Conservation (phyloP, 2,329 filamentous ascomycete genomes). For the Hymenoscyphus occultus region DNA sequence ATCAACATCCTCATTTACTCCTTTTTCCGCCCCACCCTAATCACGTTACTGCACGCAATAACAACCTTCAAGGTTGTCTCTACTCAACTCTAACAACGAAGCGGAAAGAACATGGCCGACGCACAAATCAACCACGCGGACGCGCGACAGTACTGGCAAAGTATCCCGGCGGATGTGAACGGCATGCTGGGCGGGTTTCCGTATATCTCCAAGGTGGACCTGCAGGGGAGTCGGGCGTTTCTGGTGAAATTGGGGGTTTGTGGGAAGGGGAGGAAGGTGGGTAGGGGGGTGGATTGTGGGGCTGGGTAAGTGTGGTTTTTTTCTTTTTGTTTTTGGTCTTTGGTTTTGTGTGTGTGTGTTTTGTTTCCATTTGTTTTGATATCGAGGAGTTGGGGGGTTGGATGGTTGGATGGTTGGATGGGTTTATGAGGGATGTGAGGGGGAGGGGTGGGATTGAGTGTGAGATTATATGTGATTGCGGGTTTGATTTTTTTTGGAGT, state of each 20-base stretch:
- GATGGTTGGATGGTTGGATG: neutral
- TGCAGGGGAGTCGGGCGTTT: slow-evolving; percentile 68
- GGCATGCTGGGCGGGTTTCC: slow-evolving; percentile 80
- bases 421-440: neutral
- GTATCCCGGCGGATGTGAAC: slow-evolving; percentile 52
- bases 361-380: neutral
- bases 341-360: neutral
- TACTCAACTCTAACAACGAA: too few species aligned
- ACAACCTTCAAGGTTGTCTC: too few species aligned
- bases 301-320: slow-evolving; percentile 36
- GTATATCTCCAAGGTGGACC: slow-evolving; percentile 65
- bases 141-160: slow-evolving; percentile 47
- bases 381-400: neutral
- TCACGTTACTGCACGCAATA: too few species aligned
- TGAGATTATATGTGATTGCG: too few species aligned
- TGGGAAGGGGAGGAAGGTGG: slow-evolving; percentile 33
- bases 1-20: neutral
- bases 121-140: slow-evolving; percentile 34
- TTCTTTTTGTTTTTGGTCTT: slow-evolving; percentile 5
- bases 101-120: too few species aligned
- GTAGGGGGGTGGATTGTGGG: slow-evolving; percentile 40
- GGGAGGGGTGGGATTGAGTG: neutral
- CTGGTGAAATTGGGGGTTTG: slow-evolving; percentile 59
- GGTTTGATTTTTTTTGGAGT: too few species aligned
- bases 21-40: neutral